Evolutionary conservation across 2,329 filamentous ascomycete species (phyloP).

Genomic region (Diaporthe ilicicola): DNA sequence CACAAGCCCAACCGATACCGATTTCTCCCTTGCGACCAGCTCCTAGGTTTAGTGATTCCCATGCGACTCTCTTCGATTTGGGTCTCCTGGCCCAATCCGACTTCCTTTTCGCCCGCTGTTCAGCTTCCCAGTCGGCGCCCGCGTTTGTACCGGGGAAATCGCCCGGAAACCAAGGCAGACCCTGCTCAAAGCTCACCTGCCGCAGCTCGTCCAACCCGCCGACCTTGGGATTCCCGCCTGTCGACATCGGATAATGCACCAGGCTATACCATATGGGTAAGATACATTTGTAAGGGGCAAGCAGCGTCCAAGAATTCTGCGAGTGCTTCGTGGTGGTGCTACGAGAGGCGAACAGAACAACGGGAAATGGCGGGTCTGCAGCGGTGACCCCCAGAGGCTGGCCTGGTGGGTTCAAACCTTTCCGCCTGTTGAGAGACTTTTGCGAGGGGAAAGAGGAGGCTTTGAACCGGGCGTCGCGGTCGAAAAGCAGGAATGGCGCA

Average conservation of each 20-base stretch:
- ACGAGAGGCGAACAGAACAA: conserved; percentile 73
- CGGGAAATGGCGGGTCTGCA: conserved; percentile 79
- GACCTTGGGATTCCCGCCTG: conserved; percentile 82
- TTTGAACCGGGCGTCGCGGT: conserved; percentile 69
- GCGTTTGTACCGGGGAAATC: conserved; percentile 84
- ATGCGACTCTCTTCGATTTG: conserved; percentile 82
- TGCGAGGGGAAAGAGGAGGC: conserved; percentile 77
- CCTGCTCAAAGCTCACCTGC: conserved; percentile 84
- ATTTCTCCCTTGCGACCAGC: conserved; percentile 81
- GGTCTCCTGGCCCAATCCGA: conserved; percentile 79
- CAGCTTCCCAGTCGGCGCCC: conserved; percentile 80
- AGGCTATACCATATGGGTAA: conserved; percentile 85
- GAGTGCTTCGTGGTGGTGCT: conserved; percentile 41
- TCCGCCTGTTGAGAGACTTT: conserved; percentile 82
- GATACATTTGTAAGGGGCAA: conserved; percentile 92
- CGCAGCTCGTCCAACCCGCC: conserved; percentile 82
- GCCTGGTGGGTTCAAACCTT: conserved; percentile 70
- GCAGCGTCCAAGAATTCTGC: conserved; percentile 80
- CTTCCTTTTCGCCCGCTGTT: conserved; percentile 67
- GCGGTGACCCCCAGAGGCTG: conserved; percentile 63
- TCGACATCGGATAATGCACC: conserved; percentile 82
- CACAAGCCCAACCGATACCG: conserved; percentile 82
- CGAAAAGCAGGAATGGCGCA: conserved; percentile 67
- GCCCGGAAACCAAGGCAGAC: conserved; percentile 82
- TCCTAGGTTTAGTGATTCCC: conserved; percentile 77